Conservation (phyloP, 2,329 filamentous ascomycete species). For the Claviceps arundinis region DNA sequence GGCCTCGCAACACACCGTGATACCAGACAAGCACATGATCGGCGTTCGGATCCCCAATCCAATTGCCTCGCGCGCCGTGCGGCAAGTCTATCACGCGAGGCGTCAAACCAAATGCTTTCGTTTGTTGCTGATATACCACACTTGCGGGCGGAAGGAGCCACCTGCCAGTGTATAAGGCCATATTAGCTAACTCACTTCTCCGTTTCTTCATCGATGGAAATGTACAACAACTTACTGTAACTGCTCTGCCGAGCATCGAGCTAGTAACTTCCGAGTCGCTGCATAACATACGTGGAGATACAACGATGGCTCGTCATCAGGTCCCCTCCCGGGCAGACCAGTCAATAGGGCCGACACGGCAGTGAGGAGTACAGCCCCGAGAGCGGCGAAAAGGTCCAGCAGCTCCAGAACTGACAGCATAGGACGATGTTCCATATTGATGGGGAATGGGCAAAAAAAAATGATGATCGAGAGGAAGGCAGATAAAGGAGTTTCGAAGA, state of each 20-base stretch:
- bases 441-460: not conserved
- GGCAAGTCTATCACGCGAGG: conserved; percentile 7
- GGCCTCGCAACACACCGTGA: conserved; percentile 7
- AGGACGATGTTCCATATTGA: not conserved
- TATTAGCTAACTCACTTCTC: not conserved
- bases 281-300: conserved; percentile 10
- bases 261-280: conserved; percentile 5
- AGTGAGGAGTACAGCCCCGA: conserved; percentile 5
- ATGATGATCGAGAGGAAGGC: not conserved
- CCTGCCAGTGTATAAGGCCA: conserved; percentile 1
- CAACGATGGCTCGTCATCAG: conserved; percentile 8
- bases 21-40: conserved; percentile 11
- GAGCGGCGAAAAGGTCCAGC: conserved; percentile 9
- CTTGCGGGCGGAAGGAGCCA: conserved; percentile 7
- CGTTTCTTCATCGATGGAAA: not conserved
- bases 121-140: conserved; percentile 7
- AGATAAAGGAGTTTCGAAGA: not conserved
- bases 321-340: conserved; percentile 2
- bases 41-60: conserved; percentile 10
- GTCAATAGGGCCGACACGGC: conserved; percentile 3
- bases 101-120: not conserved
- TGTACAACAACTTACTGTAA: conserved; percentile 6
- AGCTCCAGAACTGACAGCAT: conserved; percentile 2
- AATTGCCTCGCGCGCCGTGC: conserved; percentile 10
- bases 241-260: conserved; percentile 8